Evolutionary conservation across 805 yeast species (phyloP).

Genomic region (Sporopachydermia quercuum): DNA sequence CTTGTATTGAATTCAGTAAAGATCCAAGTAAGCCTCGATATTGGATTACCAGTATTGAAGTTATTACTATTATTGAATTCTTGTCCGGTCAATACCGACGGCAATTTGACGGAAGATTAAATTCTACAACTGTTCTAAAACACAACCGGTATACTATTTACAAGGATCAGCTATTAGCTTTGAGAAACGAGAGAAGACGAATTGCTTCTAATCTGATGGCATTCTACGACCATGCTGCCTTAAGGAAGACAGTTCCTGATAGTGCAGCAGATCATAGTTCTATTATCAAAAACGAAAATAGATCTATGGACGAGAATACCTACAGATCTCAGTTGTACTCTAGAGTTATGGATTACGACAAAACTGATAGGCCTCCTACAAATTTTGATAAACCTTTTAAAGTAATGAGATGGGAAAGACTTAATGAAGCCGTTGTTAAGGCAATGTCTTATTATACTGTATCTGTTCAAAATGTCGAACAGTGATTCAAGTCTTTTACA

Average conservation of each 20-base stretch:
- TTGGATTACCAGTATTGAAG: not conserved
- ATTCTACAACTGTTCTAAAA: not conserved
- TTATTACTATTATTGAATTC: not conserved
- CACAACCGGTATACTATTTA: not conserved
- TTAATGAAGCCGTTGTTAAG: not conserved
- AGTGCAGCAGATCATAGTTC: constrained; percentile 36
- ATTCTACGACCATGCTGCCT: constrained; percentile 68
- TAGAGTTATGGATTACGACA: not conserved
- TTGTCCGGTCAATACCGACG: not conserved
- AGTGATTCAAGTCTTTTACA: no score
- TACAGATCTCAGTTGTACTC: not conserved
- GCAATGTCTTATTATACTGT: not conserved
- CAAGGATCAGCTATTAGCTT: constrained; percentile 1
- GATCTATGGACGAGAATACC: not conserved
- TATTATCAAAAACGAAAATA: not conserved
- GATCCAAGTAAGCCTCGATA: not conserved
- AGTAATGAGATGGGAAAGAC: constrained; percentile 1
- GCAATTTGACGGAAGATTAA: constrained; percentile 1
- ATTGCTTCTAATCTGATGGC: constrained; percentile 1
- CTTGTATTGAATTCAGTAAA: not conserved
- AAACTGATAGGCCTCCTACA: not conserved
- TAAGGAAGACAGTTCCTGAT: constrained; percentile 73
- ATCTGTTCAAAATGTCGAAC: not conserved
- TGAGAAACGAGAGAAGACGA: not conserved
- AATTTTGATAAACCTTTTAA: not conserved